phyloP scores from a whole-genome alignment of 306 rosid genomes.

The Cicer arietinum region DNA sequence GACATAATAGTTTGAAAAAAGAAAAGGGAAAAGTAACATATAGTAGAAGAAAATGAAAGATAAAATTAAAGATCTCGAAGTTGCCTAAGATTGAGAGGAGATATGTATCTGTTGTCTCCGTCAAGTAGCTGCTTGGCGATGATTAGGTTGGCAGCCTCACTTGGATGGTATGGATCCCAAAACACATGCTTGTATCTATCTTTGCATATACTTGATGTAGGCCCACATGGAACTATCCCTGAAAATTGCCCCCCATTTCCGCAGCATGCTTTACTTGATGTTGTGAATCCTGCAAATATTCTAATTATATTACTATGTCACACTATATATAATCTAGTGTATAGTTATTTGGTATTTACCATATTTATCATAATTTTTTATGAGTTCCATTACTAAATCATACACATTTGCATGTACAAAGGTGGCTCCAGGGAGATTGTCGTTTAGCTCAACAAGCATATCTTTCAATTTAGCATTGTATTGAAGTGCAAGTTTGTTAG shows the following conservation, averaged over 20 bases:
- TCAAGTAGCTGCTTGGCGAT: constrained; percentile 78
- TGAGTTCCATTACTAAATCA: constrained; percentile 72
- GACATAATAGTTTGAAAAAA: too few species aligned
- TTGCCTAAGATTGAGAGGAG: constrained; percentile 83
- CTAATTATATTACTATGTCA: neutral
- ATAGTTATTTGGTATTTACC: constrained; percentile 49
- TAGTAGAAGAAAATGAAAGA: constrained; percentile 16
- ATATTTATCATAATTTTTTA: constrained; percentile 62
- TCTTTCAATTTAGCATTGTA: constrained; percentile 80
- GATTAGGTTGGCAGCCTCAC: constrained; percentile 85
- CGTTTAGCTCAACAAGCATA: constrained; percentile 67
- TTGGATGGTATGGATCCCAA: constrained; percentile 98
- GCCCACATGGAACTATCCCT: constrained; percentile 94
- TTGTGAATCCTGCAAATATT: constrained; percentile 64
- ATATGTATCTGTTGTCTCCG: constrained; percentile 70
- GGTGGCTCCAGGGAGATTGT: constrained; percentile 75
- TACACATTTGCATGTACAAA: constrained; percentile 84
- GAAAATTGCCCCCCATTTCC: constrained; percentile 95
- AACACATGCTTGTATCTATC: constrained; percentile 80
- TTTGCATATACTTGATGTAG: constrained; percentile 72
- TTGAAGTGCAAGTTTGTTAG: constrained; percentile 78
- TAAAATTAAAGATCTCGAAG: constrained; percentile 62
- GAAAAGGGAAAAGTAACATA: too few species aligned
- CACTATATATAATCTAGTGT: too few species aligned
- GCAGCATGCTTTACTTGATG: constrained; percentile 85